Percentiles rank a stretch among this genome's conserved stretches.
Evolutionary conservation across 208 protist species (phyloP).

Genomic region (Porcisia hertigi): DNA sequence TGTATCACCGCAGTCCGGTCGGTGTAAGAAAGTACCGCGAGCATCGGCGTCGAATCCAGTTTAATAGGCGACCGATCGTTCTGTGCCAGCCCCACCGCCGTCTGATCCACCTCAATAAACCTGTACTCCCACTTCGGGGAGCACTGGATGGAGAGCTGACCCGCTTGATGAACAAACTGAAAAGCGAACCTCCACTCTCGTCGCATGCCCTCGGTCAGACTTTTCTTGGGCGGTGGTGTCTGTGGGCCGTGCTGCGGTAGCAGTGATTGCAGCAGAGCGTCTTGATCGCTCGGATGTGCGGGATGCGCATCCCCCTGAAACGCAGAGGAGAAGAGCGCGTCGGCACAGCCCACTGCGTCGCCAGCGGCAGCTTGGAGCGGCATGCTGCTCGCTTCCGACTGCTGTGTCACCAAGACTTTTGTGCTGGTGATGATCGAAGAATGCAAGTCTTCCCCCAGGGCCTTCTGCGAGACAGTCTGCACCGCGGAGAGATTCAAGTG

Average conservation of each 20-base stretch:
- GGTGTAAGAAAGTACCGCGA: conserved; percentile 55
- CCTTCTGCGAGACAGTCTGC: conserved; percentile 22
- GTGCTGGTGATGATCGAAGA: conserved; percentile 10
- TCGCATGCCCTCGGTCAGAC: conserved; percentile 65
- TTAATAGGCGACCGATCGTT: neutral
- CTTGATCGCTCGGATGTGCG: neutral
- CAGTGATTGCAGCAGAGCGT: neutral
- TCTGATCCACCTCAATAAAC: conserved; percentile 81
- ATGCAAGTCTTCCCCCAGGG: conserved; percentile 15
- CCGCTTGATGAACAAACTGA: conserved; percentile 66
- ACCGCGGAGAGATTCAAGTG: conserved; percentile 12
- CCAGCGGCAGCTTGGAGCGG: neutral
- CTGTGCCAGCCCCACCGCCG: conserved; percentile 26
- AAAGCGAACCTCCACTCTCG: conserved; percentile 90
- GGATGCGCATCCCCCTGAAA: neutral
- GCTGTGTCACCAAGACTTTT: neutral
- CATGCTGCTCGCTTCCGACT: neutral
- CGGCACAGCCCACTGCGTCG: conserved; percentile 4
- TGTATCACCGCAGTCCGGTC: conserved; percentile 55
- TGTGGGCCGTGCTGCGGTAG: neutral
- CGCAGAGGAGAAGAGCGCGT: neutral
- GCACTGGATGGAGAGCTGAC: conserved; percentile 66
- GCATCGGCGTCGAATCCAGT: conserved; percentile 24
- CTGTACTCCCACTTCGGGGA: conserved; percentile 76
- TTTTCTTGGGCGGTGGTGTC: neutral